These are phyloP conservation scores for Dryadomyces quercus-mongolicae DNA, from an alignment of 2,329 filamentous ascomycete genomes.

Conservation along the genomic window DNA sequence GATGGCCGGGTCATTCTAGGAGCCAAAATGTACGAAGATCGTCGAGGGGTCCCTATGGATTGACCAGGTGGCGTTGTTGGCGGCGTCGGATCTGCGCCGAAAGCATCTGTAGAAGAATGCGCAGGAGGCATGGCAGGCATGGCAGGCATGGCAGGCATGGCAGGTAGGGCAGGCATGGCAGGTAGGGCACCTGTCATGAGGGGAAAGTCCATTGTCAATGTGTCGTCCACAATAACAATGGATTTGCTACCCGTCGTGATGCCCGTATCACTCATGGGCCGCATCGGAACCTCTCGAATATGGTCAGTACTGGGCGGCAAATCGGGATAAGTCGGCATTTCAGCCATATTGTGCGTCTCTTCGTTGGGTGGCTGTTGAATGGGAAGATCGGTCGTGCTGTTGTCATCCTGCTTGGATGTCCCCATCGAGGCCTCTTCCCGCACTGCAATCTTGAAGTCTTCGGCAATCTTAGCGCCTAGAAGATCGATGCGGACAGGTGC, in stretches of 20 bases:
- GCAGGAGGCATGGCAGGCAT: constrained; percentile 16
- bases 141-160: constrained; percentile 15
- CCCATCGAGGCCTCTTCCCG: constrained; percentile 42
- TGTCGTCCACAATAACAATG: constrained; percentile 75
- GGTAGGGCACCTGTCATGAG: constrained; percentile 37
- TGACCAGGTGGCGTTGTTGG: constrained; percentile 47
- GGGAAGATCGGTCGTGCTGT: neutral
- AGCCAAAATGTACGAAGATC: constrained; percentile 43
- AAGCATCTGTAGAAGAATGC: constrained; percentile 37
- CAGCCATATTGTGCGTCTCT: too few species aligned
- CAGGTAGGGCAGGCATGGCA: constrained; percentile 20
- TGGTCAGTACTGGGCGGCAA: too few species aligned
- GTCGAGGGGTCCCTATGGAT: constrained; percentile 31
- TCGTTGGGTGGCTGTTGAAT: constrained; percentile 12
- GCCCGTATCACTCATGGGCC: constrained; percentile 39
- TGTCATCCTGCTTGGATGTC: neutral
- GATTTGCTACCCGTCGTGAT: constrained; percentile 79
- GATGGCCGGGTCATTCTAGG: constrained; percentile 28
- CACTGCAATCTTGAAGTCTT: constrained; percentile 68
- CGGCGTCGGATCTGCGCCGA: constrained; percentile 45
- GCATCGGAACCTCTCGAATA: constrained; percentile 10
- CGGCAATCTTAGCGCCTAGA: constrained; percentile 64
- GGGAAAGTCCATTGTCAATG: constrained; percentile 35
- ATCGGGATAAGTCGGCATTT: too few species aligned
- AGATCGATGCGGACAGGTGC: constrained; percentile 63